Base-by-base conservation (phyloP, 345 rosid genomes). In the Arabidopsis arenosa region DNA sequence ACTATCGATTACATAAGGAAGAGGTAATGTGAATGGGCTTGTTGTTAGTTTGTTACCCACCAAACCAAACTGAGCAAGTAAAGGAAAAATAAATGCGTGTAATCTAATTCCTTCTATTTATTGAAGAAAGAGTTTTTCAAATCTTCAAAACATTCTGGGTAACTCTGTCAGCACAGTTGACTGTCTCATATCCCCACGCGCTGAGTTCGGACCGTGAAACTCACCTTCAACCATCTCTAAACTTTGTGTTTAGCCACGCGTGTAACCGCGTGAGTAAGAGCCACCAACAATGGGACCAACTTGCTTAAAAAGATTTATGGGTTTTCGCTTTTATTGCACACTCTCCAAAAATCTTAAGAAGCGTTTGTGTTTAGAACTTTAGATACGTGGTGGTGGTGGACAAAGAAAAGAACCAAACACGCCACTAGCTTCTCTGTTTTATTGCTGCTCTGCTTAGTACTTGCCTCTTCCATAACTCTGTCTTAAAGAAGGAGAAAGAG, bases 81-180 rank as follows among this genome's bases (percentile, higher is more conserved):
- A 45, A 35, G 15, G 55, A n/a, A 40, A 10, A 56, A 74, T 55
- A 56, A 74, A 64, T 54, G 64, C 48, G 6, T 8, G 1, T 3
- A 44, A 62, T n/a, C 8, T 40, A 21, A 44, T 5, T 48, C 9
- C 17, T 7, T 61, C 18, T 52, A 51, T 63, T 41, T 41, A 63
- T 54, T 63, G 28, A 47, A 49, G 37, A 26, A 26, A 45, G 53
- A 4, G n/a, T 44, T 64, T 64, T 44, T n/a, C 21, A 57, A 18
- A 37, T 17, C 44, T 75, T 15, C 37, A 59, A 75, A 68, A 75
- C 79, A 75, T 68, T 75, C 69, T 68, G 74, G 35, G 68, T 68
- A 60, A 51, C 18, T 68, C 18, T 68, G 74, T 59, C 79, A 60
- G 74, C 68, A 68, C 48, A 68, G 68, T 59, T 49, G 74, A 75